These are phyloP conservation scores for Aspergillus neoniger DNA, from an alignment of 2,329 filamentous ascomycete genomes.

Conservation along the genomic window DNA sequence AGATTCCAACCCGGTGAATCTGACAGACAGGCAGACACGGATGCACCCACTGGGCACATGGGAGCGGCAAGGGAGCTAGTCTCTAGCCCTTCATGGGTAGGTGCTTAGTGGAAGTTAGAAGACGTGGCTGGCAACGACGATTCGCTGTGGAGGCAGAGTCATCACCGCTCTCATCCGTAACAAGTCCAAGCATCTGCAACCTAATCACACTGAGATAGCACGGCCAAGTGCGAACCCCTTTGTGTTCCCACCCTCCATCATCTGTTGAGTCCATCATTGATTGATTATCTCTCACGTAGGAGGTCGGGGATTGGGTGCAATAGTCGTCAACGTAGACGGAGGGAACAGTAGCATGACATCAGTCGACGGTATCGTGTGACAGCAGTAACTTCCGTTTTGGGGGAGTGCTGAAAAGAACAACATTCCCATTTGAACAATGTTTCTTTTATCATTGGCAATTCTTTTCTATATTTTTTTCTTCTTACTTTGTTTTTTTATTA, in stretches of 20 bases:
- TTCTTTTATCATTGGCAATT: background rate
- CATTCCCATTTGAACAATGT: background rate
- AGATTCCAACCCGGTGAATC: slow-evolving; percentile 2
- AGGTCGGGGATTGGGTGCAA: background rate
- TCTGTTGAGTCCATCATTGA: background rate
- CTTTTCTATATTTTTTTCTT: background rate
- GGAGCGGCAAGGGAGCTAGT: slow-evolving; percentile 15
- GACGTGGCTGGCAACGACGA: slow-evolving; percentile 4
- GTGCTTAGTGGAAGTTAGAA: slow-evolving; percentile 15
- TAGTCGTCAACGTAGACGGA: background rate
- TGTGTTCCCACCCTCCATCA: slow-evolving; percentile 8
- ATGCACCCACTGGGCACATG: slow-evolving; percentile 16
- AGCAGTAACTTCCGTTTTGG: slow-evolving; percentile 5
- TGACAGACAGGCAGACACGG: slow-evolving; percentile 9
- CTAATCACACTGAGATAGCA: slow-evolving; percentile 17
- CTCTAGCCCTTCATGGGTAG: slow-evolving; percentile 7
- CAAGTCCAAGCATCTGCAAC: slow-evolving; percentile 16
- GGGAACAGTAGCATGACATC: slow-evolving; percentile 17
- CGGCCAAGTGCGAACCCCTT: slow-evolving; percentile 8
- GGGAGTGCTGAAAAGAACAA: background rate
- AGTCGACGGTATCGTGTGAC: slow-evolving; percentile 23
- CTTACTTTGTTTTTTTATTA: too few relatives aligned
- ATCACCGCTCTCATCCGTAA: slow-evolving; percentile 5
- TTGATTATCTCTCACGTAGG: background rate
- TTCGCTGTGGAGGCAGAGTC: slow-evolving; percentile 13